Conservation (phyloP, 257 asterid genomes). For the Solanum stenotomum region DNA sequence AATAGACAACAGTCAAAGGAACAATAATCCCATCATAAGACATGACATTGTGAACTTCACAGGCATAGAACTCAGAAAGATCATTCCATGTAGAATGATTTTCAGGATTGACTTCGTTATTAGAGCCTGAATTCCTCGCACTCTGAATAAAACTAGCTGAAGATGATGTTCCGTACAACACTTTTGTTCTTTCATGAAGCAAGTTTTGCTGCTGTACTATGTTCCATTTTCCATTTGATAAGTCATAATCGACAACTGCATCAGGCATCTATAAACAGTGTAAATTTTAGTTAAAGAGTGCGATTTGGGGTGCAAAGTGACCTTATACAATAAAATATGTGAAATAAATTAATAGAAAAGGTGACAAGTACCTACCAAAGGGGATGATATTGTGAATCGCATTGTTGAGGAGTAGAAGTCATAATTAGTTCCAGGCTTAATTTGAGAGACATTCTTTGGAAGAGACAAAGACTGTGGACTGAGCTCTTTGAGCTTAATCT, state of each 20-base stretch:
- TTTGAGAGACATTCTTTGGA: constrained; percentile 79
- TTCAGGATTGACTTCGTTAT: constrained; percentile 9
- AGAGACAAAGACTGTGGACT: constrained; percentile 65
- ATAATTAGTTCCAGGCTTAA: constrained; percentile 80
- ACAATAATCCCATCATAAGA: constrained; percentile 63
- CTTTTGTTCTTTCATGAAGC: constrained; percentile 72
- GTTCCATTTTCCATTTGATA: constrained; percentile 65
- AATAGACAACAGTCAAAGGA: constrained; percentile 79
- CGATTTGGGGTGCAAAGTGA: not conserved
- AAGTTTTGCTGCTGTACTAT: constrained; percentile 83
- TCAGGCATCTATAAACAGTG: constrained; percentile 74
- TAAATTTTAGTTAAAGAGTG: not conserved
- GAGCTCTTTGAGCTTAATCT: constrained; percentile 56
- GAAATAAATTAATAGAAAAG: not conserved
- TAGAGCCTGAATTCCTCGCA: constrained; percentile 15
- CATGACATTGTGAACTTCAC: constrained; percentile 68
- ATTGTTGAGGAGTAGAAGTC: constrained; percentile 78
- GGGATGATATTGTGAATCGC: constrained; percentile 84
- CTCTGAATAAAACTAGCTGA: constrained; percentile 26
- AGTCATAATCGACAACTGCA: constrained; percentile 83
- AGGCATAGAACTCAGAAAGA: constrained; percentile 79
- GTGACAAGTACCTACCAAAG: constrained; percentile 51
- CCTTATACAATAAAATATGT: not conserved
- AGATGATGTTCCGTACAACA: constrained; percentile 65
- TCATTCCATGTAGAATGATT: constrained; percentile 61